Evolutionary conservation across 768 basidiomycete species (phyloP), one percentile per base, ranked within the genome.

Genomic region (Tylopilus rubrobrunneus): DNA sequence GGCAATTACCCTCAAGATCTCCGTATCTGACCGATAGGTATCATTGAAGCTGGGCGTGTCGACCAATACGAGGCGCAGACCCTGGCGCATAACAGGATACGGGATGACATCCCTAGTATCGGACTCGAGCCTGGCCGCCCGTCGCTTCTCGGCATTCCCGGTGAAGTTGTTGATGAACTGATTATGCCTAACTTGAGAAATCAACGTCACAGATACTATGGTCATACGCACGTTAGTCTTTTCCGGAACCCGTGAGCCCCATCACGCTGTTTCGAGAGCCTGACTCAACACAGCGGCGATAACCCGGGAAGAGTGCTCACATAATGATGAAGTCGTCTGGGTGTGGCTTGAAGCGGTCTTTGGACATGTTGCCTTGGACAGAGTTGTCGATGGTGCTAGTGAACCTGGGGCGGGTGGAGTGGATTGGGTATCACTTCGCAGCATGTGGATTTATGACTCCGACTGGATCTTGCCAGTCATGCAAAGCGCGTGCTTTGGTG

Each of bases 31-130:
- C 4, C 56, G 53, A 49, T 61, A 37, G n/a, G 62, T 61, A 31
- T 63, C 56, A 9, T 63, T 62, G 21, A 63, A 58, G 21, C 59
- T 56, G 6, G 63, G 59, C 5, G 62, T 65, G 28, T 63, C 58
- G 23, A 62, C 56, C 27, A 64, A n/a, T 43, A 64, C 54, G 3
- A 65, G 11, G 28, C 53, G 60, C 3, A 5, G 0, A 10, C 17
- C 37, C 3, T 29, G 0, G 17, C 21, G 6, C 2, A 0, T 8
- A 17, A 59, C 10, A 19, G 3, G 12, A 42, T 55, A 21, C 7
- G 62, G 50, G 1, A 43, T 59, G 31, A 65, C 41, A 1, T 25
- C 2, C 27, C 40, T 36, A 5, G 63, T 65, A 12, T 56, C 52
- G 15, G 62, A 62, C n/a, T 2, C 33, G 5, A 64, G 60, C 5